Evolutionary conservation across 1,284 basidiomycete genomes (phyloP).

Genomic region (Leccinum pseudoinsigne): DNA sequence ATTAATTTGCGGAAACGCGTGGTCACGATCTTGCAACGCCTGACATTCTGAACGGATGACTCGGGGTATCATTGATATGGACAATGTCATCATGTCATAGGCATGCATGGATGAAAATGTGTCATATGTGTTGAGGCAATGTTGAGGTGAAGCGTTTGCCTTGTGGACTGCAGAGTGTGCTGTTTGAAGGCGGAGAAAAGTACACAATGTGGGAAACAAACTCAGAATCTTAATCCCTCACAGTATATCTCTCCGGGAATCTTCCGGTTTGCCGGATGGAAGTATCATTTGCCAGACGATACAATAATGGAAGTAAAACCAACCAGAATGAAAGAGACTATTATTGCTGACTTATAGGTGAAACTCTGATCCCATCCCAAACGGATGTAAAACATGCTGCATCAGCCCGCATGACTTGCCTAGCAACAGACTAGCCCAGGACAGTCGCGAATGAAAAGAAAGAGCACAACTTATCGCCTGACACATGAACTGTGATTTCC

Average conservation of each 20-base stretch:
- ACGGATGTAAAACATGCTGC: background rate
- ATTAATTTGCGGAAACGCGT: background rate
- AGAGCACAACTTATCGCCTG: background rate
- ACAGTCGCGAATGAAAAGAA: background rate
- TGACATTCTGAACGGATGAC: background rate
- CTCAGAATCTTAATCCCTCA: background rate
- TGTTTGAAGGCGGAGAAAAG: background rate
- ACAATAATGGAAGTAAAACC: background rate
- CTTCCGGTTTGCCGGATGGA: background rate
- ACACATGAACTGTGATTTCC: background rate
- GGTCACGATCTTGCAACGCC: background rate
- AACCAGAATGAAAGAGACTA: background rate
- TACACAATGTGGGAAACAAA: background rate
- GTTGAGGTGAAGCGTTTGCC: background rate
- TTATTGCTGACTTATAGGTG: background rate
- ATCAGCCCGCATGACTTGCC: background rate
- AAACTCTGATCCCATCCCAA: background rate
- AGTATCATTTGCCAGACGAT: too few relatives aligned
- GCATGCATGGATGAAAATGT: background rate
- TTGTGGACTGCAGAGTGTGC: background rate
- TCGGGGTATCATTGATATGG: background rate
- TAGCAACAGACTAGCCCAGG: background rate
- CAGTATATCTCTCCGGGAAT: background rate
- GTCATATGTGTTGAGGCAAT: background rate
- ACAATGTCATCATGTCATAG: background rate